Evolutionary conservation across 2,329 filamentous ascomycete genomes (phyloP).

Genomic region (Zymoseptoria crescenta): DNA sequence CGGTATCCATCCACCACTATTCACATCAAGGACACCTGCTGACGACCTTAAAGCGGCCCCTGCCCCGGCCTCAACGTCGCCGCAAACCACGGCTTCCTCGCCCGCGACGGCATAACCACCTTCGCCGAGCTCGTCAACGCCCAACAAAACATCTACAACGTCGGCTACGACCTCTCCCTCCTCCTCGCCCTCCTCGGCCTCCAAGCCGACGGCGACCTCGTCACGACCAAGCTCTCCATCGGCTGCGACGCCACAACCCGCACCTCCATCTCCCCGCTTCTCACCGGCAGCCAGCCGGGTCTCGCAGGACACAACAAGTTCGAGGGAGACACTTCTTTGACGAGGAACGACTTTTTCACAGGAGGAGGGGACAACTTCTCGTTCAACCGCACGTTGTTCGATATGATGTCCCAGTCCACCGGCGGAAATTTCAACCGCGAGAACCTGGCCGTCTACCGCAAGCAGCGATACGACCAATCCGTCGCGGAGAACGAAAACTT

Average conservation of each 20-base stretch:
- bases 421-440: slow-evolving; percentile 33
- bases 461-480: slow-evolving; percentile 35
- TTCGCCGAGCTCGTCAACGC: slow-evolving; percentile 36
- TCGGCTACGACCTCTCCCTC: slow-evolving; percentile 37
- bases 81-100: slow-evolving; percentile 38
- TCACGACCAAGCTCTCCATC: slow-evolving; percentile 37
- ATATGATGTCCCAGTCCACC: slow-evolving; percentile 29
- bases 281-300: slow-evolving; percentile 34
- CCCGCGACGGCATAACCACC: slow-evolving; percentile 36
- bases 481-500: slow-evolving; percentile 31
- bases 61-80: slow-evolving; percentile 35
- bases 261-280: slow-evolving; percentile 28
- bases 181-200: slow-evolving; percentile 36
- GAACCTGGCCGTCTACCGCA: slow-evolving; percentile 34
- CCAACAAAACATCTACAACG: slow-evolving; percentile 40
- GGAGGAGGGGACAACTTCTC: slow-evolving; percentile 32
- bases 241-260: slow-evolving; percentile 39
- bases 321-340: slow-evolving; percentile 36
- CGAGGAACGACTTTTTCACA: slow-evolving; percentile 36
- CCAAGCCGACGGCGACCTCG: slow-evolving; percentile 35
- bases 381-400: slow-evolving; percentile 37
- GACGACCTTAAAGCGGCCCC: slow-evolving; percentile 4
- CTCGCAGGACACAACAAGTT: slow-evolving; percentile 41
- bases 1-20: slow-evolving; percentile 11
- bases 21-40: too few relatives aligned